Base-by-base conservation (phyloP, 2,329 filamentous ascomycete genomes). In the Claviceps digitariae region DNA sequence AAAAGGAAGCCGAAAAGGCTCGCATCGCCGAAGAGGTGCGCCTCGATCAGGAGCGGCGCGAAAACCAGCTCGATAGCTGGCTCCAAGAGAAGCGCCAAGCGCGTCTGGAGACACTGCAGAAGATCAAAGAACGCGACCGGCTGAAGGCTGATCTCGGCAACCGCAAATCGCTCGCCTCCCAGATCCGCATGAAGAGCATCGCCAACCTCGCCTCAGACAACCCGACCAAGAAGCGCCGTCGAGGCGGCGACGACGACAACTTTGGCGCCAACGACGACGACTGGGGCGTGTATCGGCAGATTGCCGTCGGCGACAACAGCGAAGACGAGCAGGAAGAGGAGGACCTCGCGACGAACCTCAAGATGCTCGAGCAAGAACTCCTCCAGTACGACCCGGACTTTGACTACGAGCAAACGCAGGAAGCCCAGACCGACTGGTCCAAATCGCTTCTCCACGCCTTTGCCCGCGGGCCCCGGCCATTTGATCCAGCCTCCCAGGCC, bases 261-360 rank as follows among this genome's bases (percentile, higher is more conserved):
- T 98, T 98, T 64, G 93, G 93, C 54, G 90, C 90, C 50, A 91
- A 98, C 67, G 93, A 98, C 64, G 90, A 94, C 54, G 93, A 98
- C 67, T 98, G 93, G 93, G 89, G 89, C 54, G 89, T 98, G 15
- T 98, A 98, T 69, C 84, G 93, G 52, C 88, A 88, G 43, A 94
- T 97, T 54, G 87, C 89, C 2, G 89, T 87, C 1, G 90, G 89
- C 50, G 85, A 86, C 8, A 77, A 77, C 60, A 88, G 86, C 63
- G 88, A 93, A 57, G 90, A 96, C 59, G 87, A 91, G 62, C 90
- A 95, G 50, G 90, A 95, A 65, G 91, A 97, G 65, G 87, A 91
- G 67, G 91, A 97, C 62, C 78, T 95, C 0, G 78, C 81, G 54
- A 80, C 77, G 5, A 79, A 77, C 54, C 78, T 98, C 47, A 87